These are phyloP conservation scores for Gynandropsis gynandra DNA, from an alignment of 345 rosid genomes.

Conservation along the genomic window DNA sequence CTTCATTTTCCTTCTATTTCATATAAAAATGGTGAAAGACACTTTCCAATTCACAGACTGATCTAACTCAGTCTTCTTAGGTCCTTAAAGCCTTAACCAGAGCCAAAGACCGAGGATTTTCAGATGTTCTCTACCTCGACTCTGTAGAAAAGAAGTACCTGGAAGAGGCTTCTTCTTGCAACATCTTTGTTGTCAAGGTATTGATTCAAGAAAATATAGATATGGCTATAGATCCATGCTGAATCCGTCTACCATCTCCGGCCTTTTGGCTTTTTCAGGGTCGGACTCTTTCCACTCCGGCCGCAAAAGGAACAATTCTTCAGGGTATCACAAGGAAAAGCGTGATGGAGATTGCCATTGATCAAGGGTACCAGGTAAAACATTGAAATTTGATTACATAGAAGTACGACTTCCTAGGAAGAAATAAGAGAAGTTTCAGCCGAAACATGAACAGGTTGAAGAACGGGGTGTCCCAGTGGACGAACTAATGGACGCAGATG, in stretches of 20 bases:
- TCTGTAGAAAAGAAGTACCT: slow-evolving; percentile 73
- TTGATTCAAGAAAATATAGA: not conserved
- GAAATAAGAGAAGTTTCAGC: not conserved
- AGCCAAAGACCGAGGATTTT: slow-evolving; percentile 82
- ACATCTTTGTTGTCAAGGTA: slow-evolving; percentile 65
- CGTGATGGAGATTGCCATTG: slow-evolving; percentile 36
- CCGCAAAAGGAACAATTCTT: slow-evolving; percentile 32
- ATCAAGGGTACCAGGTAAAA: slow-evolving; percentile 35
- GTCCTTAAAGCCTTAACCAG: slow-evolving; percentile 79
- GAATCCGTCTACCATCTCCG: too few relatives aligned
- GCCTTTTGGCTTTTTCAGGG: slow-evolving; percentile 19
- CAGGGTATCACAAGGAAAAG: slow-evolving; percentile 36
- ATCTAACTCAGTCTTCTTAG: slow-evolving; percentile 25
- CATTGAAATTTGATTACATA: not conserved
- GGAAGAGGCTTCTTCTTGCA: slow-evolving; percentile 96
- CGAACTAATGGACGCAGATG: slow-evolving; percentile 41
- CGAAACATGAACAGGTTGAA: slow-evolving; percentile 29
- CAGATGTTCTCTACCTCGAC: slow-evolving; percentile 91
- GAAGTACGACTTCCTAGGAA: not conserved
- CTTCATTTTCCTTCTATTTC: slow-evolving; percentile 1
- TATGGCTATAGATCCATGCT: not conserved
- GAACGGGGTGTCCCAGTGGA: slow-evolving; percentile 36
- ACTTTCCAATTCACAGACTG: not conserved
- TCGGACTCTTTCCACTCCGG: slow-evolving; percentile 31
- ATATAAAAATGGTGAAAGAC: not conserved